phyloP scores from a whole-genome alignment of 768 basidiomycete genomes.

The Boletus edulis region DNA sequence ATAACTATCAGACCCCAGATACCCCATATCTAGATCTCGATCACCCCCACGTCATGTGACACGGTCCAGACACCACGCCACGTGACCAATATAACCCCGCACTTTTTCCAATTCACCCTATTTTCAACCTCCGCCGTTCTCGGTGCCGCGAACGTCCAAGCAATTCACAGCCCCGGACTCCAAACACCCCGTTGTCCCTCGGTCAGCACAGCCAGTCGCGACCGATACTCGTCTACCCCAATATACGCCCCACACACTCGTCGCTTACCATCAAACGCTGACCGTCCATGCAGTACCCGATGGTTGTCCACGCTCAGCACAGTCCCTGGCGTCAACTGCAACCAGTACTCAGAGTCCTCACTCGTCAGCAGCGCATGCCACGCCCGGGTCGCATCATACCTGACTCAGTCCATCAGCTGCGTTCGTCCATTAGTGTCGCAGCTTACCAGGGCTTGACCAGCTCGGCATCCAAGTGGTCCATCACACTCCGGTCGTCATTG shows the following conservation, averaged over 20 bases:
- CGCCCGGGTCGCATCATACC: conserved; percentile 76
- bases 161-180: conserved; percentile 49
- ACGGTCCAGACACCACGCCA: conserved; percentile 13
- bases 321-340: conserved; percentile 84
- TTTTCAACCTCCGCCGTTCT: conserved; percentile 13
- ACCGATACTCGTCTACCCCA: conserved; percentile 85
- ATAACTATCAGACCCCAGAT: conserved; percentile 18
- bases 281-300: conserved; percentile 92
- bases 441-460: conserved; percentile 72
- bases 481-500: conserved; percentile 86
- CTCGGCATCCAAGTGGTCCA: conserved; percentile 56
- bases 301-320: conserved; percentile 94
- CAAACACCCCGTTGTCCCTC: conserved; percentile 59
- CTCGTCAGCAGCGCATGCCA: conserved; percentile 80
- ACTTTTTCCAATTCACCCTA: conserved; percentile 21
- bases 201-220: conserved; percentile 65
- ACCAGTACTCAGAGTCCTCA: conserved; percentile 88
- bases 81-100: conserved; percentile 18
- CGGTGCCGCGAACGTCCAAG: conserved; percentile 16
- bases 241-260: conserved; percentile 97
- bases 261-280: conserved; percentile 81
- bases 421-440: not conserved
- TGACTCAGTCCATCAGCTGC: conserved; percentile 20
- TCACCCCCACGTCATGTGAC: conserved; percentile 20
- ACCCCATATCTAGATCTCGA: conserved; percentile 21